phyloP scores from a whole-genome alignment of 2,329 filamentous ascomycete genomes.

The Ceratocystis papillata region DNA sequence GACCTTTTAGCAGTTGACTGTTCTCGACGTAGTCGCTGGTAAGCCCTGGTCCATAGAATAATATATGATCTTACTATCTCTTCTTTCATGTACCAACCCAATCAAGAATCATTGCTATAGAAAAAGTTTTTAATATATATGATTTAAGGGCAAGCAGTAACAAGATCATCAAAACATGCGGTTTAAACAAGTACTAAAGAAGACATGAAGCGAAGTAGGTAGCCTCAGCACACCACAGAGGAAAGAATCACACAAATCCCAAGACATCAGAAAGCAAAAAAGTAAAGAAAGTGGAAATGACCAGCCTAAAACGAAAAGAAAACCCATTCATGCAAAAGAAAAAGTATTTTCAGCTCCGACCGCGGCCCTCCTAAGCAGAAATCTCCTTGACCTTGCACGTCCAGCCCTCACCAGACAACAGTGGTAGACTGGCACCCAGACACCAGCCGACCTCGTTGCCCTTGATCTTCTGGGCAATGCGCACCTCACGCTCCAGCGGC shows the following conservation, averaged over 20 bases:
- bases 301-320: neutral
- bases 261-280: neutral
- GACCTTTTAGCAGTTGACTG: too few species aligned
- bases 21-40: too few species aligned
- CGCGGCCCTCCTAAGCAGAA: constrained; percentile 29
- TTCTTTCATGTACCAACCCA: neutral
- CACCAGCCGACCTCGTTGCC: constrained; percentile 96
- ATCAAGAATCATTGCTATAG: constrained; percentile 9
- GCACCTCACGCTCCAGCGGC: constrained; percentile 90
- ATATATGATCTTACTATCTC: neutral
- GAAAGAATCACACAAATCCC: constrained; percentile 1
- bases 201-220: neutral
- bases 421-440: constrained; percentile 82
- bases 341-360: neutral
- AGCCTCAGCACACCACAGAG: constrained; percentile 10
- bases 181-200: neutral
- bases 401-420: constrained; percentile 79
- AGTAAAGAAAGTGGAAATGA: neutral
- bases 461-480: constrained; percentile 98
- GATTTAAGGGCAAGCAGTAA: neutral
- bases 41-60: too few species aligned
- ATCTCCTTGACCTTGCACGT: constrained; percentile 74
- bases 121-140: neutral
- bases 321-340: neutral
- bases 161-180: neutral